A percentile compares a stretch with the other conserved stretches of the same genome.
phyloP scores from a whole-genome alignment of 805 yeast species.

The Cyberlindnera petersonii region DNA sequence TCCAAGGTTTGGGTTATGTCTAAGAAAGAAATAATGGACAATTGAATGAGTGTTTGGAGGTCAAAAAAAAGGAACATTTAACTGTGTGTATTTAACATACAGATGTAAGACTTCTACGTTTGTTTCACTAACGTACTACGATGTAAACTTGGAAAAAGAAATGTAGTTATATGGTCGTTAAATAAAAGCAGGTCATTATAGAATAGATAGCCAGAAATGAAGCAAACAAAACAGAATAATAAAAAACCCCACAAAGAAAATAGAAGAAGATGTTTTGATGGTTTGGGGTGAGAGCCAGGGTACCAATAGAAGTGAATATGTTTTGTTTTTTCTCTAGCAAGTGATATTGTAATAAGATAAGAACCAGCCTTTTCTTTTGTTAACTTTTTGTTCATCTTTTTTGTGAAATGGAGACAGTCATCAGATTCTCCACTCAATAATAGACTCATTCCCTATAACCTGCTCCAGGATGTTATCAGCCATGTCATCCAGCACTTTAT shows the following conservation, averaged over 20 bases:
- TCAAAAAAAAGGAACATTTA: neutral
- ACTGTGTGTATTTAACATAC: neutral
- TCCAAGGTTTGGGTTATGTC: slow-evolving; percentile 26
- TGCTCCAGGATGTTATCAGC: slow-evolving; percentile 25
- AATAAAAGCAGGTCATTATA: slow-evolving; percentile 3
- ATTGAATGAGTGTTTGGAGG: neutral
- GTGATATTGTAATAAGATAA: too few relatives aligned
- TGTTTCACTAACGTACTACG: too few relatives aligned
- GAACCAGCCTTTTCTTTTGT: neutral
- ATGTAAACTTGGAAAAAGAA: too few relatives aligned
- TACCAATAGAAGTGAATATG: too few relatives aligned
- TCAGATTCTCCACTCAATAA: slow-evolving; percentile 25
- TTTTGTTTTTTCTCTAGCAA: too few relatives aligned
- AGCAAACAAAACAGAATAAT: neutral
- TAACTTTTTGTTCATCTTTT: too few relatives aligned
- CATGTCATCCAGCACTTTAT: slow-evolving; percentile 22
- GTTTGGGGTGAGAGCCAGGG: too few relatives aligned
- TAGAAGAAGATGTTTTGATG: neutral
- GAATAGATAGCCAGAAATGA: slow-evolving; percentile 3
- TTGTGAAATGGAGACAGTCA: too few relatives aligned
- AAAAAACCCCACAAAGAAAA: neutral
- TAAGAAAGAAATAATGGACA: slow-evolving; percentile 16
- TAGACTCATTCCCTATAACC: slow-evolving; percentile 12
- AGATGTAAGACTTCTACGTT: too few relatives aligned
- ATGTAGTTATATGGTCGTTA: too few relatives aligned